These are phyloP conservation scores for Vachellia collinsii DNA, from an alignment of 306 rosid species.

Conservation along the genomic window DNA sequence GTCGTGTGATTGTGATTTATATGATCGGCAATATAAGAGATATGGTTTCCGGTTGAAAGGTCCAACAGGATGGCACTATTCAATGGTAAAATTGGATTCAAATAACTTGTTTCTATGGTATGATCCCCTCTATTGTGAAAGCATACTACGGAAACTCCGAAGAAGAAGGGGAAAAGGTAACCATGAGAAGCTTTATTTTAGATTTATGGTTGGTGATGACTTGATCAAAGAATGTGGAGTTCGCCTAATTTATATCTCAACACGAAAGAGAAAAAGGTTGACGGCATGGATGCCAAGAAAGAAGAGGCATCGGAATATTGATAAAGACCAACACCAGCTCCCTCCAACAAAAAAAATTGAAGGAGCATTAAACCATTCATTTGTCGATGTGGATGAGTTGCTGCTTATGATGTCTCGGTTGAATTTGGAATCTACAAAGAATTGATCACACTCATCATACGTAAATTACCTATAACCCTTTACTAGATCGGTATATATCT, in stretches of 20 bases:
- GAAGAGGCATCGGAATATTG: not conserved
- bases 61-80: not conserved
- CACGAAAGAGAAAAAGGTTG: not conserved
- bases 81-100: not conserved
- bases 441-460: not conserved
- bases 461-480: not conserved
- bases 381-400: too few species aligned
- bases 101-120: not conserved
- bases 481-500: not conserved
- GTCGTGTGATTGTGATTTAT: fast-evolving
- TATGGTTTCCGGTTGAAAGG: not conserved
- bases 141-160: not conserved
- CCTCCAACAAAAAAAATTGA: not conserved
- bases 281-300: not conserved
- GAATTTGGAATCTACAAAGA: not conserved
- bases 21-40: not conserved
- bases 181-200: not conserved
- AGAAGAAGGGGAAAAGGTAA: too few species aligned
- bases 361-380: not conserved
- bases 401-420: not conserved
- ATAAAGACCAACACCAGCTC: not conserved
- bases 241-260: not conserved
- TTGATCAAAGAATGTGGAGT: not conserved
- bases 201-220: not conserved
- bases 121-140: not conserved